Percentiles rank a stretch among this genome's conserved stretches.
These are phyloP conservation scores for Knufia fluminis DNA, from an alignment of 2,329 filamentous ascomycete species.

Conservation along the genomic window DNA sequence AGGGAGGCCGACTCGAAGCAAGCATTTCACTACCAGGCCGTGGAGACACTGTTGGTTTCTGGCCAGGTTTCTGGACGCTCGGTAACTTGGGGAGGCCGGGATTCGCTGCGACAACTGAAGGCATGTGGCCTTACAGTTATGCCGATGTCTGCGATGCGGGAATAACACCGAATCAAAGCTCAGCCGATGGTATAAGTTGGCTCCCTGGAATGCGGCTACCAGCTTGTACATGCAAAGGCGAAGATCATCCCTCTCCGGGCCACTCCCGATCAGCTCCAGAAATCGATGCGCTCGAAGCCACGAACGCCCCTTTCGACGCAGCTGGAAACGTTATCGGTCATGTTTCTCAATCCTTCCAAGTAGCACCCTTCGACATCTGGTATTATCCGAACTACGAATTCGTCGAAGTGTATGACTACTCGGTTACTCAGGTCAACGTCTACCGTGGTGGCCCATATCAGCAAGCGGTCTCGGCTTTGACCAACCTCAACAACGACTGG, in stretches of 20 bases:
- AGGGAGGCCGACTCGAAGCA: conserved; percentile 59
- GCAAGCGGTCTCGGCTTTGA: conserved; percentile 53
- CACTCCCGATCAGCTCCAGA: conserved; percentile 59
- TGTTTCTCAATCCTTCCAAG: conserved; percentile 58
- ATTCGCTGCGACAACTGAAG: conserved; percentile 60
- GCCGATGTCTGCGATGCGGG: conserved; percentile 58
- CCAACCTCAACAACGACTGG: conserved; percentile 56
- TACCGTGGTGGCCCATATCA: conserved; percentile 56
- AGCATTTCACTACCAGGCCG: conserved; percentile 60
- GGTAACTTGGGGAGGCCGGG: conserved; percentile 62
- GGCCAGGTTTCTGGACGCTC: conserved; percentile 70
- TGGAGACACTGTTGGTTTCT: conserved; percentile 60
- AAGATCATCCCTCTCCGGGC: conserved; percentile 58
- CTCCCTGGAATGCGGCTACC: conserved; percentile 63
- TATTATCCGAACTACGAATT: conserved; percentile 59
- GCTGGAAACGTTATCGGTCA: conserved; percentile 46
- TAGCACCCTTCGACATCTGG: conserved; percentile 62
- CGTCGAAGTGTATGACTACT: conserved; percentile 54
- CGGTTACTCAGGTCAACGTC: conserved; percentile 47
- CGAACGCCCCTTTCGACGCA: conserved; percentile 45
- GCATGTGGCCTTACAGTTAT: conserved; percentile 67
- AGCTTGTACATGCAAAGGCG: conserved; percentile 54
- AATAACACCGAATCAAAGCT: conserved; percentile 64
- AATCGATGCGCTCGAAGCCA: conserved; percentile 65
- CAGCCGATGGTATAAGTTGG: conserved; percentile 55